These are phyloP conservation scores for Trichoderma erinaceum DNA, from an alignment of 495 filamentous ascomycete genomes.

Conservation along the genomic window DNA sequence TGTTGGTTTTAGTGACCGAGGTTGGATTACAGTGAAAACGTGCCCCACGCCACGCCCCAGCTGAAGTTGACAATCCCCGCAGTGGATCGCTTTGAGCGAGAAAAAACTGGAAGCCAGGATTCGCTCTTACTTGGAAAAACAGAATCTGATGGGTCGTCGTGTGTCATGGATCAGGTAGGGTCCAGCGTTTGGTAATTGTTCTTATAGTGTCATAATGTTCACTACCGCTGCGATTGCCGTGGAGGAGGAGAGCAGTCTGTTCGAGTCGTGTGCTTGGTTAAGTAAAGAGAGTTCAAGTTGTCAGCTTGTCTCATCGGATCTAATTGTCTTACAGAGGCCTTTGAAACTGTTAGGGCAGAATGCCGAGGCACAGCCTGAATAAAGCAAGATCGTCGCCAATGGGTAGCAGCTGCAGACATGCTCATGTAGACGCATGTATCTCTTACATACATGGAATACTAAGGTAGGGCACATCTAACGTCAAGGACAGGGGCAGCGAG, in stretches of 20 bases:
- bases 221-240: too few species aligned
- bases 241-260: too few species aligned
- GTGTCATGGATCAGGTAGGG: neutral
- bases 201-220: too few species aligned
- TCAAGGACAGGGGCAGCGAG: neutral
- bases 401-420: neutral
- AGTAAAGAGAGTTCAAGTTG: too few species aligned
- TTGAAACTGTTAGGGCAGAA: neutral
- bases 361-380: neutral
- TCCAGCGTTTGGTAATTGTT: too few species aligned
- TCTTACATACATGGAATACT: neutral
- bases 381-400: neutral
- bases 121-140: neutral
- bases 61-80: constrained; percentile 3
- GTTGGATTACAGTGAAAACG: neutral
- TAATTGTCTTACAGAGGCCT: too few species aligned
- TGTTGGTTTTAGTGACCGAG: too few species aligned
- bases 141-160: neutral
- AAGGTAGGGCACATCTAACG: neutral
- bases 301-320: too few species aligned
- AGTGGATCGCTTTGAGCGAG: neutral
- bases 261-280: too few species aligned
- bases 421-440: neutral
- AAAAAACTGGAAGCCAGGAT: neutral
- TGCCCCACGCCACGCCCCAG: neutral